Percentiles rank a stretch among this genome's conserved stretches.
Conservation (phyloP, 2,329 filamentous ascomycete genomes). For the Talaromyces amestolkiae region DNA sequence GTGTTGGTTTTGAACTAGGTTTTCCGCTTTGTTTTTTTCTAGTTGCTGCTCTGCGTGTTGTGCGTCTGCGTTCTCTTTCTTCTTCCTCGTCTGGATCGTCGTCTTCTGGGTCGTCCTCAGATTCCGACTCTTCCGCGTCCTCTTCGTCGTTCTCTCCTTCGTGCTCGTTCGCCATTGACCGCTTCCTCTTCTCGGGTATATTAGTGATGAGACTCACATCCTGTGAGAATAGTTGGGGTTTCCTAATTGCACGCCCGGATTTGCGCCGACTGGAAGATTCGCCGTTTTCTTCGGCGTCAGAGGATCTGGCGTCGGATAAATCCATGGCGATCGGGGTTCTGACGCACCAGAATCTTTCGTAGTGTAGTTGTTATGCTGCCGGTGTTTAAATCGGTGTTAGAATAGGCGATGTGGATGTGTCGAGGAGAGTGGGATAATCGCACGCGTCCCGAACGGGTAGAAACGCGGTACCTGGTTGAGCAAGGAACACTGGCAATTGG, state of each 20-base stretch:
- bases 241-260: conserved; percentile 45
- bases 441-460: conserved; percentile 16
- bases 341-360: background rate
- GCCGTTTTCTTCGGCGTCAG: conserved; percentile 18
- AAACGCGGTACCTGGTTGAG: conserved; percentile 12
- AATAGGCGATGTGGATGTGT: background rate
- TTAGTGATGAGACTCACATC: conserved; percentile 30
- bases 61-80: conserved; percentile 43
- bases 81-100: conserved; percentile 51
- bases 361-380: background rate
- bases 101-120: conserved; percentile 39
- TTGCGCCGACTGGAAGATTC: conserved; percentile 26
- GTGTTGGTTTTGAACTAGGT: conserved; percentile 31
- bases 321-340: conserved; percentile 7
- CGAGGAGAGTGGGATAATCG: conserved; percentile 11
- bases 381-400: background rate
- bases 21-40: conserved; percentile 41
- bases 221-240: conserved; percentile 44
- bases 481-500: background rate
- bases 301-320: conserved; percentile 11
- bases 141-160: conserved; percentile 31
- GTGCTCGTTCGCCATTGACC: conserved; percentile 37
- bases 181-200: conserved; percentile 50
- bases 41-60: conserved; percentile 30
- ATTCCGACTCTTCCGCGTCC: conserved; percentile 34